Conservation (phyloP, 106 monocot genomes). For the Alisma plantagoaquatica region DNA sequence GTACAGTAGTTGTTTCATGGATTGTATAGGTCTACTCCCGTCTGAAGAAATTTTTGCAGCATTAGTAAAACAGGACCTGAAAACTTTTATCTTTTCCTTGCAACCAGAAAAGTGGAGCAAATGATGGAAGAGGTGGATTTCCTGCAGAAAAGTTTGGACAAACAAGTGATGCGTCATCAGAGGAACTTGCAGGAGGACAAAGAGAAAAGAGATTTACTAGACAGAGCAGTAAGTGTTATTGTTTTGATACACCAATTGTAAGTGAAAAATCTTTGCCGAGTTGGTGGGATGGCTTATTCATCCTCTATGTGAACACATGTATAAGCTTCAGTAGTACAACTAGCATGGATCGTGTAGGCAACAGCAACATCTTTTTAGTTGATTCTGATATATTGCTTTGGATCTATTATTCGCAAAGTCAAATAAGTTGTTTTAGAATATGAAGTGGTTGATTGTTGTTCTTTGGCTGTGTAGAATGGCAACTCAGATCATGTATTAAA, state of each 20-base stretch:
- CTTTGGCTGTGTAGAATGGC: slow-evolving; percentile 46
- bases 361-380: too few species aligned
- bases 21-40: too few species aligned
- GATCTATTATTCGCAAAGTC: not conserved
- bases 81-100: too few species aligned
- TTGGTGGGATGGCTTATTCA: not conserved
- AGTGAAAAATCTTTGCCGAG: not conserved
- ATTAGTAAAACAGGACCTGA: too few species aligned
- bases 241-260: not conserved
- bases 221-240: slow-evolving; percentile 48
- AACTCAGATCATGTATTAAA: slow-evolving; percentile 69
- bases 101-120: slow-evolving; percentile 93
- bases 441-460: not conserved
- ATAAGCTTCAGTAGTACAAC: not conserved
- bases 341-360: not conserved
- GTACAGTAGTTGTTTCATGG: too few species aligned
- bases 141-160: slow-evolving; percentile 61
- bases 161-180: slow-evolving; percentile 42
- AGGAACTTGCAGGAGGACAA: slow-evolving; percentile 55
- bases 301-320: not conserved
- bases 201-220: slow-evolving; percentile 66
- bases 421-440: not conserved
- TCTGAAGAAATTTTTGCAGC: too few species aligned
- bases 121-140: slow-evolving; percentile 66
- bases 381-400: not conserved